Percentiles rank a stretch among this genome's conserved stretches.
Conservation (phyloP, 169 alveolate genomes). For the Plasmodium cynomolgi region DNA sequence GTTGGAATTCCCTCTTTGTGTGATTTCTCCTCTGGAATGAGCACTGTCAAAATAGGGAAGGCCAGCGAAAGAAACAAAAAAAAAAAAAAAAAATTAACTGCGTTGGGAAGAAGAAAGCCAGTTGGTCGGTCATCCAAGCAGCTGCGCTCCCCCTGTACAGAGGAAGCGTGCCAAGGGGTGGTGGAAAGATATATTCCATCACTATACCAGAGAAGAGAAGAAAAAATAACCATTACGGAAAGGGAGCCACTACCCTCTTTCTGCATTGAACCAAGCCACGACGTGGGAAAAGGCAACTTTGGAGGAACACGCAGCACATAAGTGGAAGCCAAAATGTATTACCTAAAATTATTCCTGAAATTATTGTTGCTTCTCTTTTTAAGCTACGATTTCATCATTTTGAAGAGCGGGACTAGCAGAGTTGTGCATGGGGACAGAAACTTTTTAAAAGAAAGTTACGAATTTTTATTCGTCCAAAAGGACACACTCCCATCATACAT, state of each 20-base stretch:
- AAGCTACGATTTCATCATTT: constrained; percentile 50
- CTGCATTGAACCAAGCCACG: background rate
- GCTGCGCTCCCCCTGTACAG: background rate
- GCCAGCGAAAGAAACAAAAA: background rate
- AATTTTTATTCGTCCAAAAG: constrained; percentile 43
- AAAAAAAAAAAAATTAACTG: background rate
- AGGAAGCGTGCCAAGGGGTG: background rate
- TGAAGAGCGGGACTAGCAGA: constrained; percentile 18
- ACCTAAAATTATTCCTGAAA: constrained; percentile 30
- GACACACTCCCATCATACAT: constrained; percentile 40
- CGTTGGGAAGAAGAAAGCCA: background rate
- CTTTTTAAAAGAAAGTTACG: constrained; percentile 41
- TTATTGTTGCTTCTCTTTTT: constrained; percentile 27
- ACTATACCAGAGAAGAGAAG: background rate
- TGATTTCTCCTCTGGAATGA: background rate
- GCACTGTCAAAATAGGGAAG: background rate
- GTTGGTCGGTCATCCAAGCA: background rate
- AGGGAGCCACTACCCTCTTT: background rate
- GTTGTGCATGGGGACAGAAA: background rate
- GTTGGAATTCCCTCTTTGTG: background rate
- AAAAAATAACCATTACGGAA: background rate
- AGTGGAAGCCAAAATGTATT: constrained; percentile 13
- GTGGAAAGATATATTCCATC: background rate
- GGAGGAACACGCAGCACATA: background rate
- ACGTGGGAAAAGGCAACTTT: background rate